Evolutionary conservation across 2,329 filamentous ascomycete species (phyloP).

Genomic region (Alternaria burnsii): DNA sequence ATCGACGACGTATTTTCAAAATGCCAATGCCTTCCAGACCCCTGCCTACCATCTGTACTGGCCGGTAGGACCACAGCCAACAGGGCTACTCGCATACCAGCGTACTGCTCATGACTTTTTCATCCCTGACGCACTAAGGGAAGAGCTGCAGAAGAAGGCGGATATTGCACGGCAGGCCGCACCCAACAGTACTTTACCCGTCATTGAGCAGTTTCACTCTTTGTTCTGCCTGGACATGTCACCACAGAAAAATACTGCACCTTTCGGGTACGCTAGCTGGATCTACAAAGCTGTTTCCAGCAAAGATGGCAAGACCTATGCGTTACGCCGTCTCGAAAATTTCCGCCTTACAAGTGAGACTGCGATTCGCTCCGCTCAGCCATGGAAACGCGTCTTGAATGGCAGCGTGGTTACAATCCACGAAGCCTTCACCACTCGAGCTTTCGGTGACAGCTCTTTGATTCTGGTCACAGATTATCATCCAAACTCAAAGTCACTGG

Average conservation of each 20-base stretch:
- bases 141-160: conserved; percentile 87
- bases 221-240: conserved; percentile 87
- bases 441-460: conserved; percentile 93
- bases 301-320: conserved; percentile 90
- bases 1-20: conserved; percentile 71
- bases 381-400: conserved; percentile 87
- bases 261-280: conserved; percentile 91
- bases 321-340: conserved; percentile 84
- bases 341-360: conserved; percentile 89
- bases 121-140: conserved; percentile 82
- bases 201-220: conserved; percentile 88
- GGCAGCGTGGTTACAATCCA: conserved; percentile 85
- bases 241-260: conserved; percentile 77
- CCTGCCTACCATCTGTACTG: conserved; percentile 87
- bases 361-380: conserved; percentile 83
- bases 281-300: conserved; percentile 92
- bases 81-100: conserved; percentile 85
- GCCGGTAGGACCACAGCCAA: conserved; percentile 81
- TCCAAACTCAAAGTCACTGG: conserved; percentile 86
- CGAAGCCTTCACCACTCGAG: conserved; percentile 91
- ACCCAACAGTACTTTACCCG: conserved; percentile 78
- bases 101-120: conserved; percentile 91
- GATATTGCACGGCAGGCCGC: conserved; percentile 87
- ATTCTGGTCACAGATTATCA: conserved; percentile 95
- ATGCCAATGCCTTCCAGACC: conserved; percentile 63